A percentile compares a stretch with the other conserved stretches of the same genome.
These are phyloP conservation scores for Bryoerythrophyllum caledonicum DNA, from an alignment of 225 moss, liverwort and hornwort species.

Conservation along the genomic window DNA sequence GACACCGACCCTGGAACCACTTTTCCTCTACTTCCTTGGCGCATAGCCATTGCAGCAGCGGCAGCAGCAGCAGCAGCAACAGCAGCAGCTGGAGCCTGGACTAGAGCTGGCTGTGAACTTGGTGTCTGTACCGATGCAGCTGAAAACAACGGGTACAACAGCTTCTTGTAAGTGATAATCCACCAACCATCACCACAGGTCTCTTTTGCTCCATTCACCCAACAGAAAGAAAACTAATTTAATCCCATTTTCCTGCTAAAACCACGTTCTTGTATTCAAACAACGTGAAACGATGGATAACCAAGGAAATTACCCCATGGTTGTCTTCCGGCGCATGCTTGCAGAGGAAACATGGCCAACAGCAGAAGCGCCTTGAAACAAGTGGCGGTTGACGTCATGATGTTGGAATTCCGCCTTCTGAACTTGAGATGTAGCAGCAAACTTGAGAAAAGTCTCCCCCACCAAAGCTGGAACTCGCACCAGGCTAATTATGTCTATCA, in stretches of 20 bases:
- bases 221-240: not conserved
- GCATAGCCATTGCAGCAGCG: not conserved
- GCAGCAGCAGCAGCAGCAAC: slow-evolving; percentile 4
- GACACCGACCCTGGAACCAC: not conserved
- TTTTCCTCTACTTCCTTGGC: slow-evolving; percentile 13
- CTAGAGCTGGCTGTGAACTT: not conserved
- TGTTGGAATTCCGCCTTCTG: slow-evolving; percentile 13
- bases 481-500: not conserved
- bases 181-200: not conserved
- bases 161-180: not conserved
- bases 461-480: not conserved
- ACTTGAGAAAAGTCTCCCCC: no score
- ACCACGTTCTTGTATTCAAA: no score
- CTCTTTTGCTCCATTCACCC: not conserved
- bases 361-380: slow-evolving; percentile 38
- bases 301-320: slow-evolving; percentile 31
- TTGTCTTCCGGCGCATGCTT: slow-evolving; percentile 34
- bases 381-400: slow-evolving; percentile 32
- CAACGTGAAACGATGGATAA: not conserved
- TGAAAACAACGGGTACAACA: slow-evolving; percentile 4
- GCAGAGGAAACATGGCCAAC: slow-evolving; percentile 26
- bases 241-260: not conserved
- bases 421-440: not conserved
- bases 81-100: slow-evolving; percentile 24
- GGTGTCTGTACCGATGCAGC: slow-evolving; percentile 30